Evolutionary conservation across 2,329 filamentous ascomycete species (phyloP).

Genomic region (Hypomyces rosellus): DNA sequence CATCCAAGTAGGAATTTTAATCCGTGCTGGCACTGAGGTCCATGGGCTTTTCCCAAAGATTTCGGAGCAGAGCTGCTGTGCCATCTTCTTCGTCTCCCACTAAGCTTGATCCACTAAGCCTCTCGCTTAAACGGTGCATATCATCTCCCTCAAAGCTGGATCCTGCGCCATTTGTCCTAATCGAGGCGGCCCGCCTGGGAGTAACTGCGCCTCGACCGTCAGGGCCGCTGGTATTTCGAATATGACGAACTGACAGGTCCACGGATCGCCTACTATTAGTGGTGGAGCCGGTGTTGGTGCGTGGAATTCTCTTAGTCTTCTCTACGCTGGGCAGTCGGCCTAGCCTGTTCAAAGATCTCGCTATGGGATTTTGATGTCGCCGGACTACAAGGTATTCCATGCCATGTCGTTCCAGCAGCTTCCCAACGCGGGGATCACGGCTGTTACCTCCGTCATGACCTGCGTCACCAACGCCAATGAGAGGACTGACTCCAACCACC

Average conservation of each 20-base stretch:
- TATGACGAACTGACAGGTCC: conserved; percentile 27
- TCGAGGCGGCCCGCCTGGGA: conserved; percentile 29
- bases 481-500: conserved; percentile 36
- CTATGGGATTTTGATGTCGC: conserved; percentile 64
- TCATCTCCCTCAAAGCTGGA: conserved; percentile 44
- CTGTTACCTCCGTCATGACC: conserved; percentile 46
- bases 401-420: conserved; percentile 61
- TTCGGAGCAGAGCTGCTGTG: conserved; percentile 46
- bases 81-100: conserved; percentile 46
- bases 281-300: conserved; percentile 30
- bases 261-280: conserved; percentile 30
- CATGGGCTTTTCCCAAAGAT: conserved; percentile 56
- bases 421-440: conserved; percentile 56
- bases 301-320: conserved; percentile 44
- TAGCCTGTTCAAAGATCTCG: conserved; percentile 49
- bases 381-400: conserved; percentile 70
- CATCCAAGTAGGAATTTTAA: conserved; percentile 1
- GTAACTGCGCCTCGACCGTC: conserved; percentile 26
- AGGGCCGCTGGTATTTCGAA: conserved; percentile 34
- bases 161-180: conserved; percentile 32
- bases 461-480: conserved; percentile 47
- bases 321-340: conserved; percentile 44
- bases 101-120: conserved; percentile 45
- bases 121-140: conserved; percentile 32
- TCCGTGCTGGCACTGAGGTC: conserved; percentile 48